Evolutionary conservation across 192 early-diverging fungal species (phyloP).

Genomic region (Paraglomus brasilianum): DNA sequence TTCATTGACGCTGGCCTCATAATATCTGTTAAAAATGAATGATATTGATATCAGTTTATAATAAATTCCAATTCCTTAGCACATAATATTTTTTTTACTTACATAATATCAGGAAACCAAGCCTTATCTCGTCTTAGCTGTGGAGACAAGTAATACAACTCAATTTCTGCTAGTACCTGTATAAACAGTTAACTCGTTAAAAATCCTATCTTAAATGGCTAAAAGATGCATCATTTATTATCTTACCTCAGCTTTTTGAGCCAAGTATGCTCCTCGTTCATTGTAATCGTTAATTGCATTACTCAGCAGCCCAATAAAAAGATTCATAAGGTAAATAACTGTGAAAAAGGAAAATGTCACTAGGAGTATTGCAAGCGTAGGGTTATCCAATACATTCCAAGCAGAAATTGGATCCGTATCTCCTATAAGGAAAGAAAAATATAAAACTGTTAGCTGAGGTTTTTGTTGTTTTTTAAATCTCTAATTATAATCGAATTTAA

Average conservation of each 20-base stretch:
- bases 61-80: not conserved
- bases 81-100: not conserved
- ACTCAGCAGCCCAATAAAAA: slow-evolving; percentile 10
- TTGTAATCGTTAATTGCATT: not conserved
- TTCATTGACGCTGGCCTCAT: not conserved
- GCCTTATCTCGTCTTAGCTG: not conserved
- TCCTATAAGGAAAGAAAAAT: not conserved
- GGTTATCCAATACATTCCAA: not conserved
- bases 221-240: not conserved
- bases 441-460: not conserved
- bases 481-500: not conserved
- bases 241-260: slow-evolving; percentile 20
- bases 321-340: slow-evolving; percentile 4
- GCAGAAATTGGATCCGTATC: not conserved
- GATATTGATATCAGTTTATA: too few relatives aligned
- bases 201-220: not conserved
- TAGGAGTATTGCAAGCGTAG: not conserved
- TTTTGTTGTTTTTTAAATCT: not conserved
- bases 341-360: not conserved
- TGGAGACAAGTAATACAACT: not conserved
- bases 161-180: slow-evolving; percentile 10
- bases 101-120: slow-evolving; percentile 15
- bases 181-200: not conserved
- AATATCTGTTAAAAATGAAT: not conserved
- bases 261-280: not conserved